Conservation (phyloP, 164 flowering plant genomes). For the Paratinospora sagittata region DNA sequence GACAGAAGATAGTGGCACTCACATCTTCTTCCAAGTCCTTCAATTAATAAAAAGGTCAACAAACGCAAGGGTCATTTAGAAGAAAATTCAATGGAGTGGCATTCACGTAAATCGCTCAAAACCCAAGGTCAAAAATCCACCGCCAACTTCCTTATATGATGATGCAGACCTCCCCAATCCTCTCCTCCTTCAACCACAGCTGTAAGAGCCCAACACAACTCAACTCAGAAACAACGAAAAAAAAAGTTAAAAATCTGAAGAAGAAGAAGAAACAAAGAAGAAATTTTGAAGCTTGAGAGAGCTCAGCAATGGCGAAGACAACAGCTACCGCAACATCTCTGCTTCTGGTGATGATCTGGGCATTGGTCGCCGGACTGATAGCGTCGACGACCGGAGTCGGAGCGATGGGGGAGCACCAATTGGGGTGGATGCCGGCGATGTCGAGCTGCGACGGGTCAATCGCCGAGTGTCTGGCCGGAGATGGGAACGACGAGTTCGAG, state of each 20-base stretch:
- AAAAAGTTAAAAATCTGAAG: not conserved
- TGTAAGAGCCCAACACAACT: not conserved
- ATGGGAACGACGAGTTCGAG: conserved; percentile 39
- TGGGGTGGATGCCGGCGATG: conserved; percentile 27
- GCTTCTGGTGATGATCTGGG: conserved; percentile 8
- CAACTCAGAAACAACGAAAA: no score
- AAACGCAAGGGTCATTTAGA: not conserved
- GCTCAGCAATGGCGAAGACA: conserved; percentile 3
- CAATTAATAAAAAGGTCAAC: not conserved
- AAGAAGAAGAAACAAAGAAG: not conserved
- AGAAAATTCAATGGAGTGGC: conserved; percentile 9
- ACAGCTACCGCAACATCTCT: no score
- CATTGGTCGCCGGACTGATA: conserved; percentile 1
- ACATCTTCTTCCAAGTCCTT: not conserved
- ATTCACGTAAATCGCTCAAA: conserved; percentile 9
- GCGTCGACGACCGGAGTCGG: conserved; percentile 23
- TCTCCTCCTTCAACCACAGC: not conserved
- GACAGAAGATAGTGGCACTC: not conserved
- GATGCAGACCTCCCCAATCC: not conserved
- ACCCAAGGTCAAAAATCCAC: conserved; percentile 6
- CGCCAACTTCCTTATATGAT: conserved; percentile 8
- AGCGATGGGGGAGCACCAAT: conserved; percentile 20
- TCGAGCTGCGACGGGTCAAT: conserved; percentile 34
- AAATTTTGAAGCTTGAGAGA: not conserved
- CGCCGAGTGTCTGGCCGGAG: conserved; percentile 36